phyloP scores from a whole-genome alignment of 1,284 basidiomycete genomes.

The Apiotrichum domesticum region DNA sequence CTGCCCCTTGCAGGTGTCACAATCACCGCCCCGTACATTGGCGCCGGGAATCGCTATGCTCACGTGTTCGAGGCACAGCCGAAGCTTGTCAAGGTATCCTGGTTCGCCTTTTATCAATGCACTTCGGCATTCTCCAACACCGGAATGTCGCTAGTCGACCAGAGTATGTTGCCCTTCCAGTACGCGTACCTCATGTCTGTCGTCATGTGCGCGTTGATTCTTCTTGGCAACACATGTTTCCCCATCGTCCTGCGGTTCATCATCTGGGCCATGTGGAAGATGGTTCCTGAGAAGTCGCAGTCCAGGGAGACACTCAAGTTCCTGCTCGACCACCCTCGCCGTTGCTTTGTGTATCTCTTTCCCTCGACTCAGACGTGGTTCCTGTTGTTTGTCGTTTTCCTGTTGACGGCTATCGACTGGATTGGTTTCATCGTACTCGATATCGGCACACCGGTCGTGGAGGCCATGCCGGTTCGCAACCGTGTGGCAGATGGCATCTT shows the following conservation, averaged over 20 bases:
- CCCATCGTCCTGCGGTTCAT: conserved; percentile 63
- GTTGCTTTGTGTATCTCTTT: conserved; percentile 89
- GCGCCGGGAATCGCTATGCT: conserved; percentile 52
- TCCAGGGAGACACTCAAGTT: conserved; percentile 79
- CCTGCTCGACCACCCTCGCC: conserved; percentile 80
- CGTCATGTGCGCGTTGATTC: conserved; percentile 57
- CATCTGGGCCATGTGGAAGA: conserved; percentile 67
- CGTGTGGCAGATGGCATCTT: conserved; percentile 62
- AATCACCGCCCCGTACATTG: conserved; percentile 74
- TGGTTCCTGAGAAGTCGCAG: conserved; percentile 58
- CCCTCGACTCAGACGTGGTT: conserved; percentile 96
- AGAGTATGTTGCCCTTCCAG: conserved; percentile 83
- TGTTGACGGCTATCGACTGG: conserved; percentile 79
- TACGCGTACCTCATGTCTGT: conserved; percentile 74
- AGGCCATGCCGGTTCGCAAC: conserved; percentile 62
- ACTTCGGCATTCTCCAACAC: conserved; percentile 86
- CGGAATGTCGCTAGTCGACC: conserved; percentile 81
- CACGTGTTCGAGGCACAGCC: conserved; percentile 56
- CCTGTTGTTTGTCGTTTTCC: conserved; percentile 60
- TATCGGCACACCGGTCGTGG: conserved; percentile 69
- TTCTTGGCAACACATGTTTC: conserved; percentile 88
- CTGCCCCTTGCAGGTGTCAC: conserved; percentile 61
- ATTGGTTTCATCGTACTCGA: conserved; percentile 82
- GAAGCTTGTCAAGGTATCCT: conserved; percentile 55
- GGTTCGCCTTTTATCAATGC: conserved; percentile 82